Evolutionary conservation across 140 eudicot species (phyloP).

Genomic region (Cichorium intybus): DNA sequence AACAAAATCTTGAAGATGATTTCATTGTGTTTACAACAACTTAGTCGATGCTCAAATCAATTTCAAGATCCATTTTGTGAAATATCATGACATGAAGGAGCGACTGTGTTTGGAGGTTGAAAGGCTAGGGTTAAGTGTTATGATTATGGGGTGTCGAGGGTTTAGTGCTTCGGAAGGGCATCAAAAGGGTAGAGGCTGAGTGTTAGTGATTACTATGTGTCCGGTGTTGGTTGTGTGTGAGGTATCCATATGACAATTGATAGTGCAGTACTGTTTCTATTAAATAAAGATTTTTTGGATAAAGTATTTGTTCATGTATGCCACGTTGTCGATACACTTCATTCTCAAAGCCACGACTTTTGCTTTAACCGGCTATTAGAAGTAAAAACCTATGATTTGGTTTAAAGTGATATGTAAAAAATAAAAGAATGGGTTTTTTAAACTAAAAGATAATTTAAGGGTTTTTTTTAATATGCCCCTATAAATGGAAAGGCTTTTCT

Average conservation of each 20-base stretch:
- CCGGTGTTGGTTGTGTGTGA: constrained; percentile 77
- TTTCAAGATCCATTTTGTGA: constrained; percentile 62
- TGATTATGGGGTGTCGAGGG: constrained; percentile 78
- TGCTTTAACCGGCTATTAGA: too few species aligned
- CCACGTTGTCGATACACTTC: too few species aligned
- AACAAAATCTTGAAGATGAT: constrained; percentile 55
- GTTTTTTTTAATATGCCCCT: too few species aligned
- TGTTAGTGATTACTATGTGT: constrained; percentile 71
- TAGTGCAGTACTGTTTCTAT: too few species aligned
- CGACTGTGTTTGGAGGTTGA: constrained; percentile 65
- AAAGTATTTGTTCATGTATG: too few species aligned
- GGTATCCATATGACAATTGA: constrained; percentile 53
- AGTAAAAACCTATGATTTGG: too few species aligned
- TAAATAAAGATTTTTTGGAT: too few species aligned
- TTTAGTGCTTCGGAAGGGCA: constrained; percentile 44
- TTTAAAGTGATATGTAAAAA: too few species aligned
- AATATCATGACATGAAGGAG: constrained; percentile 73
- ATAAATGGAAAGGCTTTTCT: too few species aligned
- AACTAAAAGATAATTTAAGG: too few species aligned
- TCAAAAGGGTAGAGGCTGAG: constrained; percentile 54
- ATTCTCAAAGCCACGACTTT: too few species aligned
- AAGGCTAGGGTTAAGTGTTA: constrained; percentile 63
- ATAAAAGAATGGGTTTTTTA: too few species aligned
- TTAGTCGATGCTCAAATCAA: constrained; percentile 48
- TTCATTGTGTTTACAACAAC: constrained; percentile 41